Conservation (phyloP, 345 rosid genomes). For the Sonneratia caseolaris region DNA sequence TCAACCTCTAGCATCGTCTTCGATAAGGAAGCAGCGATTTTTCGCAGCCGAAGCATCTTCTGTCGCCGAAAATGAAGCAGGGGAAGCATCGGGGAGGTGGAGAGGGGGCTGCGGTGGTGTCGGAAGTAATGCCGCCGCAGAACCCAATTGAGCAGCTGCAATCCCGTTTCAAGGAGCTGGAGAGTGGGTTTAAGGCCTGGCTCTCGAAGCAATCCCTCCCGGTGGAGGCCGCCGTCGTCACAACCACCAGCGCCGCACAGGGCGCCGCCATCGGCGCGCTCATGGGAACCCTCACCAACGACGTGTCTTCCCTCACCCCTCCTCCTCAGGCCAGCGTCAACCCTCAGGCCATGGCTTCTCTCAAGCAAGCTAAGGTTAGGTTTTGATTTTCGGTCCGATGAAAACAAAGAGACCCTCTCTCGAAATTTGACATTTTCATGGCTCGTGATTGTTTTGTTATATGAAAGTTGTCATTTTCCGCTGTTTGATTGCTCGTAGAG, state of each 20-base stretch:
- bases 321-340: conserved; percentile 42
- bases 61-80: conserved; percentile 32
- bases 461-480: background rate
- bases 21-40: background rate
- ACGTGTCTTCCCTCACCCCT: conserved; percentile 34
- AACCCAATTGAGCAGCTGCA: conserved; percentile 54
- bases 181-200: conserved; percentile 62
- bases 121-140: conserved; percentile 30
- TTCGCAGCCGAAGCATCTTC: background rate
- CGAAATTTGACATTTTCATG: too few species aligned
- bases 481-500: background rate
- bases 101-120: conserved; percentile 26
- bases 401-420: background rate
- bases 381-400: conserved; percentile 4
- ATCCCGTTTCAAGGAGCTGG: conserved; percentile 48
- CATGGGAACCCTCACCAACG: conserved; percentile 63
- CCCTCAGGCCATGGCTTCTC: conserved; percentile 77
- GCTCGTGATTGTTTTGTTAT: background rate
- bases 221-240: conserved; percentile 68
- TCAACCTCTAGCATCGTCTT: too few species aligned
- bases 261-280: conserved; percentile 83
- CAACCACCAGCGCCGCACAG: conserved; percentile 60
- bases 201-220: conserved; percentile 61
- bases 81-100: conserved; percentile 18
- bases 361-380: conserved; percentile 86